A percentile compares a stretch with the other conserved stretches of the same genome.
Conservation (phyloP, 805 yeast genomes). For the Ogataea nitratoaversa region DNA sequence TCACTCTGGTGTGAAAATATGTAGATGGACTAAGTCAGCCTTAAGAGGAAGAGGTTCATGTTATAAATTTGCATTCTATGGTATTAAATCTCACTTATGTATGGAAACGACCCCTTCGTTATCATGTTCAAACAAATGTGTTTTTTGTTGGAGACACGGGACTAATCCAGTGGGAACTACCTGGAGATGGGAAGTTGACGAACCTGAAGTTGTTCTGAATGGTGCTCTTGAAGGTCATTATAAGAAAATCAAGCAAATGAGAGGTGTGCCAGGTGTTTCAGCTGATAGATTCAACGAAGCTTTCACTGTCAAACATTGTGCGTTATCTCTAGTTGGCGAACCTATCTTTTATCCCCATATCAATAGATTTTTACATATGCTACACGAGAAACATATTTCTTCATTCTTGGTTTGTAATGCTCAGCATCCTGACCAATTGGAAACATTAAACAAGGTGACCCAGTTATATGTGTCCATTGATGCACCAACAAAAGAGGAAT, state of each 20-base stretch:
- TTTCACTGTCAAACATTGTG: constrained; percentile 85
- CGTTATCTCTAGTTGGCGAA: constrained; percentile 88
- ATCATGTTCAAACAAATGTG: constrained; percentile 93
- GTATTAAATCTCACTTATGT: constrained; percentile 84
- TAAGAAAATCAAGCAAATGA: constrained; percentile 86
- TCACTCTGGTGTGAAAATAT: constrained; percentile 91
- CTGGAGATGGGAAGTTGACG: constrained; percentile 96
- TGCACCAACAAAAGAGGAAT: constrained; percentile 80
- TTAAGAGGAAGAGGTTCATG: constrained; percentile 92
- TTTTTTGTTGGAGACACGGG: constrained; percentile 97
- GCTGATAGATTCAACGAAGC: constrained; percentile 90
- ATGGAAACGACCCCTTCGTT: constrained; percentile 95
- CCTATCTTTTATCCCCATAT: constrained; percentile 93
- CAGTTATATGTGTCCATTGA: constrained; percentile 91
- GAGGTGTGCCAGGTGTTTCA: constrained; percentile 93
- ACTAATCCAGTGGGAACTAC: constrained; percentile 94
- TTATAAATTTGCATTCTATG: constrained; percentile 88
- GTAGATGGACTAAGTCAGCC: constrained; percentile 96
- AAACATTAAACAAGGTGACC: constrained; percentile 68
- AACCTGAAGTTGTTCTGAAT: constrained; percentile 75
- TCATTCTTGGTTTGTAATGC: constrained; percentile 92
- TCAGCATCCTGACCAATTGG: constrained; percentile 86
- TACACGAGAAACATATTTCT: constrained; percentile 77
- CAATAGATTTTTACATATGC: constrained; percentile 74
- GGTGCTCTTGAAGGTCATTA: constrained; percentile 91